A percentile compares a stretch with the other conserved stretches of the same genome.
Conservation (phyloP, 1,284 basidiomycete genomes). For the Mycena citricolor region DNA sequence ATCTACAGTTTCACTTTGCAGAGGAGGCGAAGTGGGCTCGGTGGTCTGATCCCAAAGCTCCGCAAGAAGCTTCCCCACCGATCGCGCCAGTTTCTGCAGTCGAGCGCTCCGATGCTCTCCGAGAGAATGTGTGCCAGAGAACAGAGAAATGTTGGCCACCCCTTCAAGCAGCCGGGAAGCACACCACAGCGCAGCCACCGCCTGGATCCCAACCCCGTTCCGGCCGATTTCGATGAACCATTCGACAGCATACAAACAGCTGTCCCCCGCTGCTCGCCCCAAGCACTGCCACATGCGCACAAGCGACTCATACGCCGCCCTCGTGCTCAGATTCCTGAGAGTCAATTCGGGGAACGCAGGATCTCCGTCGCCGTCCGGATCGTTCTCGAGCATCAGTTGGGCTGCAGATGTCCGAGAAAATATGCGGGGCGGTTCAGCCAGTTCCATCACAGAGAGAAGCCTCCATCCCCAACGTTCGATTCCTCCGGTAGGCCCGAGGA, state of each 20-base stretch:
- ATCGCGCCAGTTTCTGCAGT: conserved; percentile 64
- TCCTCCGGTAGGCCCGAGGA: conserved; percentile 80
- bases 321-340: conserved; percentile 63
- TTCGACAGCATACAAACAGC: conserved; percentile 73
- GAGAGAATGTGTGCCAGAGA: conserved; percentile 28
- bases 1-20: conserved; percentile 27
- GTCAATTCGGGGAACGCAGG: conserved; percentile 57
- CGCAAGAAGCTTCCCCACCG: conserved; percentile 61
- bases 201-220: conserved; percentile 41
- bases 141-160: conserved; percentile 47
- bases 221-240: conserved; percentile 73
- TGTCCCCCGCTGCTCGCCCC: conserved; percentile 69
- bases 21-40: too few species aligned
- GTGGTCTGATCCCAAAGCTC: conserved; percentile 71
- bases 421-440: conserved; percentile 56
- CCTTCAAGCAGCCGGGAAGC: conserved; percentile 76
- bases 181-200: conserved; percentile 83
- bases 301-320: conserved; percentile 54
- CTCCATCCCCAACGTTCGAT: conserved; percentile 90
- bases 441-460: conserved; percentile 73
- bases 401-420: conserved; percentile 47
- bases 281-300: conserved; percentile 71
- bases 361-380: conserved; percentile 36
- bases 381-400: conserved; percentile 59
- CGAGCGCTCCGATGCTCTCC: conserved; percentile 39